A percentile compares a stretch with the other conserved stretches of the same genome.
Conservation (phyloP, 306 rosid species). For the Quercus alba region DNA sequence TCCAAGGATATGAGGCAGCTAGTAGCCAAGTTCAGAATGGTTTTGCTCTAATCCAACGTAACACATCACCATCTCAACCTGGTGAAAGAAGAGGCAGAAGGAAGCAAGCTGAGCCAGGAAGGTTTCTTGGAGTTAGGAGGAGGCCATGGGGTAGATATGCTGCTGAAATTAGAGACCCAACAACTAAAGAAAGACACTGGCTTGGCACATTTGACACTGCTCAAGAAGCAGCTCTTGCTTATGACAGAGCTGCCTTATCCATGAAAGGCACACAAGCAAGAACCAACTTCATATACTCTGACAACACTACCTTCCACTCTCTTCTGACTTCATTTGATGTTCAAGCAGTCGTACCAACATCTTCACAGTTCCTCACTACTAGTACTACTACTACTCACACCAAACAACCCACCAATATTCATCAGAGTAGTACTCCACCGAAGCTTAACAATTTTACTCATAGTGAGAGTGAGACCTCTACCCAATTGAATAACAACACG, state of each 20-base stretch:
- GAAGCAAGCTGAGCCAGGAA: slow-evolving; percentile 85
- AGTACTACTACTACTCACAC: slow-evolving; percentile 19
- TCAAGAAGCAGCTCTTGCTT: slow-evolving; percentile 99
- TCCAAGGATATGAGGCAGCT: slow-evolving; percentile 33
- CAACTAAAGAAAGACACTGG: slow-evolving; percentile 97
- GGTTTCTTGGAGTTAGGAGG: slow-evolving; percentile 90
- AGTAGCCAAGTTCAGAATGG: slow-evolving; percentile 49
- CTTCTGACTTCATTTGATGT: slow-evolving; percentile 56
- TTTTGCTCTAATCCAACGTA: slow-evolving; percentile 58
- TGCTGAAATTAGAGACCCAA: slow-evolving; percentile 96
- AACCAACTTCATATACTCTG: slow-evolving; percentile 87
- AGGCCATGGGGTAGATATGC: slow-evolving; percentile 99
- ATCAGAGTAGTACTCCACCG: slow-evolving; percentile 31
- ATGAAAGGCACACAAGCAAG: slow-evolving; percentile 97
- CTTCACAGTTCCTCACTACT: slow-evolving; percentile 33
- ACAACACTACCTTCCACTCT: slow-evolving; percentile 60
- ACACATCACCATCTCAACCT: slow-evolving; percentile 46
- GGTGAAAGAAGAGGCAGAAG: slow-evolving; percentile 86
- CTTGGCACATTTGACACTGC: slow-evolving; percentile 99
- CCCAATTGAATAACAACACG: slow-evolving; percentile 19
- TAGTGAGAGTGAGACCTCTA: slow-evolving; percentile 4
- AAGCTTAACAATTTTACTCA: slow-evolving; percentile 14
- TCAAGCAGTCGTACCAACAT: slow-evolving; percentile 43
- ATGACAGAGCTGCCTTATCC: slow-evolving; percentile 97
- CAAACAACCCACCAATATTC: slow-evolving; percentile 26